phyloP scores from a whole-genome alignment of 2,329 filamentous ascomycete genomes.

The Epichloe aotearoae region DNA sequence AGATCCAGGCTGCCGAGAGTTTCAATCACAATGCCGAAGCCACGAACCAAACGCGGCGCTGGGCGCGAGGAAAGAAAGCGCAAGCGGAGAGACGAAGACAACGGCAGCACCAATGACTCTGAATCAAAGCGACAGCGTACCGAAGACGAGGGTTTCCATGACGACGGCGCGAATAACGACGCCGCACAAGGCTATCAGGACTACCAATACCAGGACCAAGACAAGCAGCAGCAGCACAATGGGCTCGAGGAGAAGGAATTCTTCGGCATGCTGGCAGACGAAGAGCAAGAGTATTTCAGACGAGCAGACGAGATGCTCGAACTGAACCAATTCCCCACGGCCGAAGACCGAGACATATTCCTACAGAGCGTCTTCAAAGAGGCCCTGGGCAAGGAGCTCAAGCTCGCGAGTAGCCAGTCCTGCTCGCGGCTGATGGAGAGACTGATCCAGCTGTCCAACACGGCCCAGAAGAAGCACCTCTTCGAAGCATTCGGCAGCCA shows the following conservation, averaged over 20 bases:
- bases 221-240: conserved; percentile 12
- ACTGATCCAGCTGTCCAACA: conserved; percentile 68
- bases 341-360: conserved; percentile 59
- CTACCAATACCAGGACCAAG: conserved; percentile 12
- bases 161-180: not conserved
- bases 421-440: conserved; percentile 90
- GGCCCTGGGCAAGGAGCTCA: conserved; percentile 83
- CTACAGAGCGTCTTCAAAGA: conserved; percentile 76
- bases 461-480: conserved; percentile 69
- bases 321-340: conserved; percentile 68
- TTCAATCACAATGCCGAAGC: conserved; percentile 26
- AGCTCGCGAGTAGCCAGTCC: conserved; percentile 89
- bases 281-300: conserved; percentile 94
- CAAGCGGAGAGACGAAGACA: conserved; percentile 18
- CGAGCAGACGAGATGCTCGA: conserved; percentile 82
- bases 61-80: conserved; percentile 28
- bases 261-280: conserved; percentile 82
- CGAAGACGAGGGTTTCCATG: conserved; percentile 7
- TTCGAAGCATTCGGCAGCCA: conserved; percentile 79
- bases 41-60: conserved; percentile 27
- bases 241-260: conserved; percentile 52
- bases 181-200: not conserved
- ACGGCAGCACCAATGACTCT: conserved; percentile 5
- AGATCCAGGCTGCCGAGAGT: not conserved
- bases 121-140: conserved; percentile 15